Conservation (phyloP, 257 asterid species). For the Solanum appendiculatum region DNA sequence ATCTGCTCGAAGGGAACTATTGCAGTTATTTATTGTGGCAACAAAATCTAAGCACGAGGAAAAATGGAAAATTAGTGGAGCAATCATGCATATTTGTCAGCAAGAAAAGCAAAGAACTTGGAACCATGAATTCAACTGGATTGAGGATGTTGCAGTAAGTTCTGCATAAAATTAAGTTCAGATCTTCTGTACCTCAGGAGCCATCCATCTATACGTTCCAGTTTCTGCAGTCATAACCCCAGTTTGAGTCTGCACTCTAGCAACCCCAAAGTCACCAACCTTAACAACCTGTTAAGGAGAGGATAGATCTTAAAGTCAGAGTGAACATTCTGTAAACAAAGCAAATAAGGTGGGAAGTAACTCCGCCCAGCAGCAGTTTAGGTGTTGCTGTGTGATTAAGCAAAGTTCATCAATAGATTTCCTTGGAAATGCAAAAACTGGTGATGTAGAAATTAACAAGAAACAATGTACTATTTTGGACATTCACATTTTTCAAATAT, state of each 20-base stretch:
- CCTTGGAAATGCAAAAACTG: not conserved
- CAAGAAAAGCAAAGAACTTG: not conserved
- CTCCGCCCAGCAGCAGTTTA: not conserved
- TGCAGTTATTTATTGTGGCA: not conserved
- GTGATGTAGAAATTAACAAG: not conserved
- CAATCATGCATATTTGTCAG: not conserved
- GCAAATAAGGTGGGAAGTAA: not conserved
- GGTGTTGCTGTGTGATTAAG: not conserved
- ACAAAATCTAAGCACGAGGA: not conserved
- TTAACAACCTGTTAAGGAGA: slow-evolving; percentile 58
- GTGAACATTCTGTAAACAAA: not conserved
- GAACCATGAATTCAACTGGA: not conserved
- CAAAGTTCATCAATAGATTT: not conserved
- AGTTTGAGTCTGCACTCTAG: slow-evolving; percentile 78
- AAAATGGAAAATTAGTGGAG: not conserved
- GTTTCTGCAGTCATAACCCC: slow-evolving; percentile 99
- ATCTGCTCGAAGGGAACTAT: not conserved
- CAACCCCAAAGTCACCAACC: slow-evolving; percentile 98
- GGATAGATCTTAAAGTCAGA: not conserved
- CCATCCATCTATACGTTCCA: slow-evolving; percentile 99
- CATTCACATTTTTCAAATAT: not conserved
- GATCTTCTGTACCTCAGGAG: slow-evolving; percentile 72
- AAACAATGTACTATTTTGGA: not conserved
- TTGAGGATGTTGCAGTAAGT: not conserved
- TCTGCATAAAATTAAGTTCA: not conserved